phyloP scores from a whole-genome alignment of 2,329 filamentous ascomycete genomes.

The Raffaelea arxii region DNA sequence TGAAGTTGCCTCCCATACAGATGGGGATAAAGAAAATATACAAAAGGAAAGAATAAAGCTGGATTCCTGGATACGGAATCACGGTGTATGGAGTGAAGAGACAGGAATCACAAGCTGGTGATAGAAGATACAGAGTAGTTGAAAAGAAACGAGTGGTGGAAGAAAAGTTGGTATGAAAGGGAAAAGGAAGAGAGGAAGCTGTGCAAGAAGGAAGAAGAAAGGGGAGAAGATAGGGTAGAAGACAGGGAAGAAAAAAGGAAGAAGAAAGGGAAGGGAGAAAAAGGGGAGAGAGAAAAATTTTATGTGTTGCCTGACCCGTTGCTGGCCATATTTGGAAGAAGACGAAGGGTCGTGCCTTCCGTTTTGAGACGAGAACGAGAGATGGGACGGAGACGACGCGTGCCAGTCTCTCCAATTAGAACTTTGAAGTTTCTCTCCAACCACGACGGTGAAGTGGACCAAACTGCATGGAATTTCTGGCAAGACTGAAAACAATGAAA shows the following conservation, averaged over 20 bases:
- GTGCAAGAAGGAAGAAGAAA: not conserved
- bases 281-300: not conserved
- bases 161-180: not conserved
- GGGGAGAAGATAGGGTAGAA: not conserved
- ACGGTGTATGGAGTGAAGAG: not conserved
- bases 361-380: not conserved
- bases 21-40: no score
- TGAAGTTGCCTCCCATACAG: no score
- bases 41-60: no score
- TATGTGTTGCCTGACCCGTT: not conserved
- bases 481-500: not conserved
- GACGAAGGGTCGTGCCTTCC: not conserved
- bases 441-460: no score
- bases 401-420: no score
- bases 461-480: no score
- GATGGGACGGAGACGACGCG: not conserved
- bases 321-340: no score
- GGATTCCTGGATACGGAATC: no score
- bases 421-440: not conserved
- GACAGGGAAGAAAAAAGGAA: not conserved
- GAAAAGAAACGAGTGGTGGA: not conserved
- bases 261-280: not conserved
- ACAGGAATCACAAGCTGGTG: not conserved
- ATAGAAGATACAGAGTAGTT: not conserved
- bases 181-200: not conserved